These are phyloP conservation scores for Mycosphaerella sp. DNA, from an alignment of 2,329 filamentous ascomycete species.

Conservation along the genomic window DNA sequence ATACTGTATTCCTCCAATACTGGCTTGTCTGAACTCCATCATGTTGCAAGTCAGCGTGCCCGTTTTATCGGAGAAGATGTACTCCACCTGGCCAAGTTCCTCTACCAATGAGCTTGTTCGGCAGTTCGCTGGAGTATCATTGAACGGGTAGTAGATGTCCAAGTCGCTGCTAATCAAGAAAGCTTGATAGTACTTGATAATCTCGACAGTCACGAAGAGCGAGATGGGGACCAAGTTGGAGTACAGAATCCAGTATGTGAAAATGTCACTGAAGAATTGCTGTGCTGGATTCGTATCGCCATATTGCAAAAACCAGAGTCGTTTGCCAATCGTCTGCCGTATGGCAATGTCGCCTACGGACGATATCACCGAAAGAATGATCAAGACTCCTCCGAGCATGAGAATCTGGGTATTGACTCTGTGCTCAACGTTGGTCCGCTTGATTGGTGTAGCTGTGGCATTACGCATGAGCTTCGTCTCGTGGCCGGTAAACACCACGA, in stretches of 20 bases:
- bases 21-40: conserved; percentile 97
- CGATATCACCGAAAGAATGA: conserved; percentile 79
- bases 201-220: conserved; percentile 92
- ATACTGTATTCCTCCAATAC: conserved; percentile 90
- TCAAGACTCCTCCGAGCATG: conserved; percentile 76
- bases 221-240: conserved; percentile 96
- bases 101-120: conserved; percentile 94
- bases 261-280: conserved; percentile 87
- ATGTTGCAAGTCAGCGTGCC: conserved; percentile 95
- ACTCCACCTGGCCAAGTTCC: conserved; percentile 96
- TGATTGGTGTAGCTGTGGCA: conserved; percentile 93
- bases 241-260: conserved; percentile 98
- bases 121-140: conserved; percentile 90
- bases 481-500: conserved; percentile 95
- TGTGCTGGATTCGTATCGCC: conserved; percentile 57
- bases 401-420: conserved; percentile 92
- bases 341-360: conserved; percentile 85
- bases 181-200: conserved; percentile 98
- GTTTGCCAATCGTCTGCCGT: conserved; percentile 55
- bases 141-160: conserved; percentile 96
- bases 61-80: conserved; percentile 97
- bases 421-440: conserved; percentile 90
- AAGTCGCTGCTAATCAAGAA: conserved; percentile 96
- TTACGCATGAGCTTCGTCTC: conserved; percentile 99
- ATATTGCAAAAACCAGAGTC: conserved; percentile 68